Evolutionary conservation across 805 yeast genomes (phyloP).

Genomic region (Debaryomyces castellii): DNA sequence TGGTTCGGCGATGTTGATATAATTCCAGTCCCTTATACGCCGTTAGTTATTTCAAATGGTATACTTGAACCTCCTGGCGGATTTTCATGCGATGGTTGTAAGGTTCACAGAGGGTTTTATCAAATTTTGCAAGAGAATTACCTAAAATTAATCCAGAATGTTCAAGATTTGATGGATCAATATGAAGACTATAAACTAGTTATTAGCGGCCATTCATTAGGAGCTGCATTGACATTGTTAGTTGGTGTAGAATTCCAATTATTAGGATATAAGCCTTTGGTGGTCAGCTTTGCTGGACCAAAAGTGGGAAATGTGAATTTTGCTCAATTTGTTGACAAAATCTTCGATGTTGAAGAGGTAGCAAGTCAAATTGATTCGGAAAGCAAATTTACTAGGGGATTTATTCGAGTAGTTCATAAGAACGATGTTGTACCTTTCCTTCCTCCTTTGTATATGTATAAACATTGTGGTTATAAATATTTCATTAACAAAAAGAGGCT

Average conservation of each 20-base stretch:
- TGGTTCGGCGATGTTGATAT: constrained; percentile 60
- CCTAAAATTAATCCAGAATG: constrained; percentile 31
- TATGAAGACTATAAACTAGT: constrained; percentile 51
- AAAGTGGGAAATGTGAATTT: constrained; percentile 57
- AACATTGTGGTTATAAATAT: constrained; percentile 54
- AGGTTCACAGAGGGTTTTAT: constrained; percentile 66
- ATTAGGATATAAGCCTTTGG: constrained; percentile 53
- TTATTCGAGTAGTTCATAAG: constrained; percentile 55
- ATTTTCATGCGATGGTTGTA: constrained; percentile 48
- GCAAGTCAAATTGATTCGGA: constrained; percentile 16
- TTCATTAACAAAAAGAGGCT: constrained; percentile 37
- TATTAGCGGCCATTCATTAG: constrained; percentile 73
- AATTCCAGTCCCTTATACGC: constrained; percentile 46
- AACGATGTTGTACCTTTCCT: constrained; percentile 58
- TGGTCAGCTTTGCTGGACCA: constrained; percentile 64
- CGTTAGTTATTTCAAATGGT: constrained; percentile 28
- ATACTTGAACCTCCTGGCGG: not conserved
- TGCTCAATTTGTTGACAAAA: constrained; percentile 49
- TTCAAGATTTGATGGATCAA: constrained; percentile 30
- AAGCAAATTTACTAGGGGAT: constrained; percentile 35
- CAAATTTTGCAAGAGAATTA: constrained; percentile 44
- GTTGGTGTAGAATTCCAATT: constrained; percentile 61
- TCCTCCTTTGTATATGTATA: constrained; percentile 50
- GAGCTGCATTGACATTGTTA: constrained; percentile 67
- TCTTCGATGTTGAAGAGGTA: constrained; percentile 41